phyloP scores from a whole-genome alignment of 2,329 filamentous ascomycete genomes.

The Chrysoporthe puriensis region DNA sequence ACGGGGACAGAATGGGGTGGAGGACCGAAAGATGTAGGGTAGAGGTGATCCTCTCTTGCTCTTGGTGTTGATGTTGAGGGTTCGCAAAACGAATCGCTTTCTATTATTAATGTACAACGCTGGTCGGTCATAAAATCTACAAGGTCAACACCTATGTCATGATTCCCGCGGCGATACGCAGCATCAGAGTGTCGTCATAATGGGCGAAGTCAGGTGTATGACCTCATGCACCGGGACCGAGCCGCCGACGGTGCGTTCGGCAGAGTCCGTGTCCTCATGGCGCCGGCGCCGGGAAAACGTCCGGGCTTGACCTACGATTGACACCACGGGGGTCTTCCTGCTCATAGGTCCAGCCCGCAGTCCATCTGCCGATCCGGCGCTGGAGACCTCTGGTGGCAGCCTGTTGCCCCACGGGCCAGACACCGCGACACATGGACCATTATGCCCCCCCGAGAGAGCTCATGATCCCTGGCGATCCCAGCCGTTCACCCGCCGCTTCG shows the following conservation, averaged over 20 bases:
- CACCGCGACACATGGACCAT: neutral
- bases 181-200: constrained; percentile 15
- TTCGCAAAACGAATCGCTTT: neutral
- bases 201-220: neutral
- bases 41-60: neutral
- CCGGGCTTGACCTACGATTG: neutral
- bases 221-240: constrained; percentile 9
- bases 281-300: neutral
- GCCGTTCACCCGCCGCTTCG: constrained; percentile 31
- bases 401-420: neutral
- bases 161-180: neutral
- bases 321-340: neutral
- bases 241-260: constrained; percentile 10
- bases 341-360: neutral
- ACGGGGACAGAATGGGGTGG: neutral
- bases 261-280: neutral
- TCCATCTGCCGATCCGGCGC: neutral
- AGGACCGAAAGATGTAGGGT: too few relatives aligned
- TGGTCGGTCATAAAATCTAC: neutral
- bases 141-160: constrained; percentile 11
- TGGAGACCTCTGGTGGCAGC: neutral
- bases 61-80: neutral
- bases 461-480: constrained; percentile 28
- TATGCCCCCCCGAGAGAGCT: too few relatives aligned
- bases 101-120: neutral